A percentile compares a stretch with the other conserved stretches of the same genome.
Evolutionary conservation across 768 basidiomycete genomes (phyloP).

Genomic region (Chalciporus pseudorubinellus): DNA sequence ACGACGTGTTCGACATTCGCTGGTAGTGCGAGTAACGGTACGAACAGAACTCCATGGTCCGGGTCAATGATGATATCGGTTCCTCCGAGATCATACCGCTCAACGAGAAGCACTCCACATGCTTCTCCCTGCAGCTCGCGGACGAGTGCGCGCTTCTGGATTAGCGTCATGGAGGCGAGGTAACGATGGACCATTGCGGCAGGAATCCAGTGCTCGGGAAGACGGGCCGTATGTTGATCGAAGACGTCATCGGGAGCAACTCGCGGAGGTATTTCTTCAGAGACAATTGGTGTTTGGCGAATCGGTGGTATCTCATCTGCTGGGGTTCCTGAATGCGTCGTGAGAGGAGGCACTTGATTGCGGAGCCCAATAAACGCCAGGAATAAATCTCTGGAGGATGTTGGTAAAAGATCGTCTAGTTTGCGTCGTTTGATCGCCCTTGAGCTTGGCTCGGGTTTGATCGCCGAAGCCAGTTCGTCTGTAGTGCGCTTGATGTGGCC

Average conservation of each 20-base stretch:
- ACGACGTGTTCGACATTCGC: constrained; percentile 45
- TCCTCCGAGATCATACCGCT: constrained; percentile 58
- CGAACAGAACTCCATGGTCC: constrained; percentile 54
- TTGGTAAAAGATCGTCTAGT: constrained; percentile 22
- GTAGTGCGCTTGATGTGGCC: neutral
- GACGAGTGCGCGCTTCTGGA: constrained; percentile 66
- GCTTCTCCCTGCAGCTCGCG: constrained; percentile 44
- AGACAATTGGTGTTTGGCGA: constrained; percentile 4
- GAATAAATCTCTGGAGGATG: constrained; percentile 27
- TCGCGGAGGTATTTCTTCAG: constrained; percentile 19
- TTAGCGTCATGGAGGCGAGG: constrained; percentile 62
- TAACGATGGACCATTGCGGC: constrained; percentile 54
- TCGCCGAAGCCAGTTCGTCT: neutral
- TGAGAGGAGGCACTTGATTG: constrained; percentile 12
- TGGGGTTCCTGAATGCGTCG: constrained; percentile 11
- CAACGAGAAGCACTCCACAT: constrained; percentile 56
- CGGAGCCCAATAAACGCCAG: constrained; percentile 27
- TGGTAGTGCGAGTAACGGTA: constrained; percentile 46
- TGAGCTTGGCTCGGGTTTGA: constrained; percentile 1
- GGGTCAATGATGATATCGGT: constrained; percentile 69
- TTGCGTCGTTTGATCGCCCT: constrained; percentile 23
- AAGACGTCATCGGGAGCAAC: constrained; percentile 41
- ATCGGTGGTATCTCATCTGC: constrained; percentile 7
- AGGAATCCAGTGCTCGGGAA: constrained; percentile 33
- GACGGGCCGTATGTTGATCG: constrained; percentile 42